A percentile compares a stretch with the other conserved stretches of the same genome.
phyloP scores from a whole-genome alignment of 176 grass and related monocot genomes.

The Raddia distichophylla region DNA sequence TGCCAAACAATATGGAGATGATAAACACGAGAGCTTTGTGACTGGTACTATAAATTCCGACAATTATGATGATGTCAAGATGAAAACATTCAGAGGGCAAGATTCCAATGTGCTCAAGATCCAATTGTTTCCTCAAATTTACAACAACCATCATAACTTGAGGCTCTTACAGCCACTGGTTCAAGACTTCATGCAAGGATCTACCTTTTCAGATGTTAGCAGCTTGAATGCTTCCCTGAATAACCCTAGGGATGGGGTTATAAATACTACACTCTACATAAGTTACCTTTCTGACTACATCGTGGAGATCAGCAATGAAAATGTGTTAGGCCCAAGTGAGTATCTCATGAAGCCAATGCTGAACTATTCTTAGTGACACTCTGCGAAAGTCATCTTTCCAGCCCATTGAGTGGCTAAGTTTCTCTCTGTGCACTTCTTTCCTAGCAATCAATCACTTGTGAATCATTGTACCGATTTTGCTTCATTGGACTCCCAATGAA shows the following conservation, averaged over 20 bases:
- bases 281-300: constrained; percentile 94
- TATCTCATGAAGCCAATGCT: constrained; percentile 2
- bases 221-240: constrained; percentile 82
- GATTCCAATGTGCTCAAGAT: constrained; percentile 91
- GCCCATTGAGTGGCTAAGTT: background rate
- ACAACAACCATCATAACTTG: constrained; percentile 64
- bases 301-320: constrained; percentile 83
- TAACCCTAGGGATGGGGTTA: constrained; percentile 64
- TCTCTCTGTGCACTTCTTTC: background rate
- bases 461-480: background rate
- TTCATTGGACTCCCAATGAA: background rate
- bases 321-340: constrained; percentile 74
- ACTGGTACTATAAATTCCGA: constrained; percentile 74
- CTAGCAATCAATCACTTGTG: background rate
- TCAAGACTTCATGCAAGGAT: constrained; percentile 80
- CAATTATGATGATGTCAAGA: constrained; percentile 55
- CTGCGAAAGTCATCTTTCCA: constrained; percentile 14
- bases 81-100: constrained; percentile 83
- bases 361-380: background rate
- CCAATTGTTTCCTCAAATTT: constrained; percentile 87
- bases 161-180: constrained; percentile 83
- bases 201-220: constrained; percentile 67
- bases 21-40: constrained; percentile 67
- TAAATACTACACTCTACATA: constrained; percentile 88
- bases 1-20: constrained; percentile 62